These are phyloP conservation scores for Hymenoscyphus fraxineus DNA, from an alignment of 2,329 filamentous ascomycete species.

Conservation along the genomic window DNA sequence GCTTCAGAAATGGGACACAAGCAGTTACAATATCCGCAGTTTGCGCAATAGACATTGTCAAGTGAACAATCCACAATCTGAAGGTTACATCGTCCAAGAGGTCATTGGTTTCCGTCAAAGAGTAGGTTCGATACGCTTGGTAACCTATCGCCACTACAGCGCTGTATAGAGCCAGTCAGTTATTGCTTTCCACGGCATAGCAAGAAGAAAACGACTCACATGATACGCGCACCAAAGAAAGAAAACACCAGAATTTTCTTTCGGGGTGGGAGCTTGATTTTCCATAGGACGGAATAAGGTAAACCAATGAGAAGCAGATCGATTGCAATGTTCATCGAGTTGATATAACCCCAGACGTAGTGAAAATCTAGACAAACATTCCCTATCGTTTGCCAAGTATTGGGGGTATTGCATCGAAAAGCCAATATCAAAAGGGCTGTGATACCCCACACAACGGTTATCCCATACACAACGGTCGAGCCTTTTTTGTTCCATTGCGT, in stretches of 20 bases:
- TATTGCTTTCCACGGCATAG: background rate
- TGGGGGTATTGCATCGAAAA: slow-evolving; percentile 26
- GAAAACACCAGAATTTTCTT: slow-evolving; percentile 24
- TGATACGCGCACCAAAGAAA: slow-evolving; percentile 22
- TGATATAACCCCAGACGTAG: slow-evolving; percentile 47
- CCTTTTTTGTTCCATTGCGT: slow-evolving; percentile 14
- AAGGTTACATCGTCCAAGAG: background rate
- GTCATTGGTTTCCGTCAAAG: background rate
- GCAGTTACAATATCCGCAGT: slow-evolving; percentile 16
- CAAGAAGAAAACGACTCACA: slow-evolving; percentile 29
- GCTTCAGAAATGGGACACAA: slow-evolving; percentile 21
- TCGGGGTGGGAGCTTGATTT: slow-evolving; percentile 39
- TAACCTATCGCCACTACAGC: slow-evolving; percentile 3
- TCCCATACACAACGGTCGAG: slow-evolving; percentile 12
- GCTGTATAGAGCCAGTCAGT: background rate
- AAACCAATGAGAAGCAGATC: slow-evolving; percentile 44
- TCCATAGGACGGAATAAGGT: slow-evolving; percentile 44
- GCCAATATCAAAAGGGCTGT: slow-evolving; percentile 20
- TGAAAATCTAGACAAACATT: slow-evolving; percentile 22
- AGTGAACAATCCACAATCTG: slow-evolving; percentile 3
- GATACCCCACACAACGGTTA: slow-evolving; percentile 21
- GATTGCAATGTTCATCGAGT: slow-evolving; percentile 44
- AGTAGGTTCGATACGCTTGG: background rate
- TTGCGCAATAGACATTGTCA: slow-evolving; percentile 11
- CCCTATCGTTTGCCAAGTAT: slow-evolving; percentile 23